These are phyloP conservation scores for Pilaira anomala DNA, from an alignment of 192 early-diverging fungal genomes.

Conservation along the genomic window DNA sequence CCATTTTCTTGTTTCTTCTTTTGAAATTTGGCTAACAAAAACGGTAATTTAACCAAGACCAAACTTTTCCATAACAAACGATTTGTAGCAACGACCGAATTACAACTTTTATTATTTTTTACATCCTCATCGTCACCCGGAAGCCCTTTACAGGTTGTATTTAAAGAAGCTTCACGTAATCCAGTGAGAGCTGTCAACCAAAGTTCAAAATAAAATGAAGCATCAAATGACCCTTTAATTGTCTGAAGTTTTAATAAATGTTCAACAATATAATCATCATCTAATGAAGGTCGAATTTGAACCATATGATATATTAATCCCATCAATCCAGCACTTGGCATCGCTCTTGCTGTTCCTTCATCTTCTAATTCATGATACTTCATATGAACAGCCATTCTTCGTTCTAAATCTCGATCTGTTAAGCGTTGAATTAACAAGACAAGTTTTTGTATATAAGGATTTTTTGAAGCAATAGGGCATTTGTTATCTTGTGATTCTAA, in stretches of 20 bases:
- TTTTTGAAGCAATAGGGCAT: slow-evolving; percentile 8
- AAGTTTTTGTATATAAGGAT: slow-evolving; percentile 25
- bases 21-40: slow-evolving; percentile 21
- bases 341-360: slow-evolving; percentile 41
- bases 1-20: slow-evolving; percentile 3
- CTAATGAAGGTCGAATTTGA: slow-evolving; percentile 33
- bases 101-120: slow-evolving; percentile 11
- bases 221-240: slow-evolving; percentile 40
- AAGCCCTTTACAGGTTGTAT: slow-evolving; percentile 20
- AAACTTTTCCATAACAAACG: slow-evolving; percentile 32
- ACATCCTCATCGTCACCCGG: neutral
- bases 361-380: slow-evolving; percentile 42
- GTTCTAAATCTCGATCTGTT: slow-evolving; percentile 27
- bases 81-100: slow-evolving; percentile 18
- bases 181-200: slow-evolving; percentile 43
- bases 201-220: slow-evolving; percentile 41
- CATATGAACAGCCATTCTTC: slow-evolving; percentile 35
- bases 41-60: slow-evolving; percentile 30
- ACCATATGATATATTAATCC: slow-evolving; percentile 38
- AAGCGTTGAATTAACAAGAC: slow-evolving; percentile 26
- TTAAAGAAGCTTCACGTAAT: slow-evolving; percentile 36
- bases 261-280: slow-evolving; percentile 33
- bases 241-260: slow-evolving; percentile 33
- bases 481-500: slow-evolving; percentile 4
- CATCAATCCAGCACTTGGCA: slow-evolving; percentile 42